Evolutionary conservation across 2,329 filamentous ascomycete genomes (phyloP).

Genomic region (Sporothrix curviconia): DNA sequence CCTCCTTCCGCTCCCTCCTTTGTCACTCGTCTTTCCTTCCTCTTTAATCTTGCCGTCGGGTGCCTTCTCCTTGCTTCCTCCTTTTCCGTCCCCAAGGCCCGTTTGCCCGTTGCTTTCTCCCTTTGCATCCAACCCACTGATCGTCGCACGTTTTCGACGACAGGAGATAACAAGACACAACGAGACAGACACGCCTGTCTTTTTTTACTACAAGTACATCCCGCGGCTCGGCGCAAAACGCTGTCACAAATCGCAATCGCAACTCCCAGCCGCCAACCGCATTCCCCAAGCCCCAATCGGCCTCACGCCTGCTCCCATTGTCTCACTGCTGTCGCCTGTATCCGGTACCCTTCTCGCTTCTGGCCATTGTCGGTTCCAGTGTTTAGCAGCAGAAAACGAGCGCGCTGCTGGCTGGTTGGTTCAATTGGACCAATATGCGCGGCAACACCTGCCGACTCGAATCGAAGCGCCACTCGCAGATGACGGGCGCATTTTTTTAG

Average conservation of each 20-base stretch:
- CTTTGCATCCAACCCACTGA: not conserved
- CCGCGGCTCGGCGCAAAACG: not conserved
- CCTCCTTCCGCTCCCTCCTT: not conserved
- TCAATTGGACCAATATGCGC: not conserved
- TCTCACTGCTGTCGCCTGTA: conserved; percentile 7
- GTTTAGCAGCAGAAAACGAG: not conserved
- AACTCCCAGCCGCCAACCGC: too few species aligned
- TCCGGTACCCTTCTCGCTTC: conserved; percentile 1
- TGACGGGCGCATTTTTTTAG: not conserved
- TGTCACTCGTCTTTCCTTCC: not conserved
- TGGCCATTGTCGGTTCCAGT: not conserved
- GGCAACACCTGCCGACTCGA: not conserved
- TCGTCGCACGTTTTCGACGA: not conserved
- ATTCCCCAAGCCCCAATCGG: too few species aligned
- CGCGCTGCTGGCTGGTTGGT: not conserved
- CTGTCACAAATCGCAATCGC: not conserved
- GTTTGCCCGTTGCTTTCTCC: not conserved
- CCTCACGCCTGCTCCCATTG: not conserved
- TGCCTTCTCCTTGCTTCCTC: not conserved
- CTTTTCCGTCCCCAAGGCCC: not conserved
- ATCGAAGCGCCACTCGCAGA: not conserved
- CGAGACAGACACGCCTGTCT: not conserved
- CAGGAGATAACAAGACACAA: not conserved
- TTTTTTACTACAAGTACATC: too few species aligned
- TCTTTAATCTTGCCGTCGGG: not conserved